Base-by-base conservation (phyloP, 352 stramenopile genomes). In the Globisporangium spiculum region DNA sequence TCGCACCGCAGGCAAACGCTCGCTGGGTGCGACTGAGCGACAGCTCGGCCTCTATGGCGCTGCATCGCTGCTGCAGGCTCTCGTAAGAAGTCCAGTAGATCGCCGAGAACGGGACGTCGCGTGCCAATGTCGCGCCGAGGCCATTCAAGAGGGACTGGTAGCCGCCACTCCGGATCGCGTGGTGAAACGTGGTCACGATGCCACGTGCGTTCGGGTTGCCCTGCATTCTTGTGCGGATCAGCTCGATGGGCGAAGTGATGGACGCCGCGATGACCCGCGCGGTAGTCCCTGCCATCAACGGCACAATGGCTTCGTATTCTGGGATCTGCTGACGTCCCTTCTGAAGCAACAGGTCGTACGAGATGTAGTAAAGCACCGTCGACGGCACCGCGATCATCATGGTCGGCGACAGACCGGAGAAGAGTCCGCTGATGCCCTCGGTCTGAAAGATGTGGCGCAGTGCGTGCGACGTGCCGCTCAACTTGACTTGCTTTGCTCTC, bases 61-160 rank as follows among this genome's bases (percentile, higher is more conserved):
- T 53, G 36, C 65, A 64, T 5, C 84, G 52, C 3, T 65, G 66
- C 69, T 91, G 79, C 8, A 96, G 84, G 20, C 80, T 70, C 76
- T 99, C 96, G 66, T 98, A 94, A 34, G 78, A 89, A 8, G 90
- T 86, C 94, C 94, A 99, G 72, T 99, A 99, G 41, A 99, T 92
- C 0, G 91, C 95, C 8, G 81, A 96, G 70, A 99, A 99, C 4
- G 96, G 96, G 7, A 99, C 91, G 78, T 99, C 97, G 48, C 96
- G 82, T 41, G 91, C 92, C 48, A 99, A 76, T 10, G 94, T 98
- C 6, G 96, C 92, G 18, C 69, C 80, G 24, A 98, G 76, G 20
- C 97, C 96, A 34, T 85, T 81, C 70, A 96, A 88, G 8, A 98
- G 72, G 18, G 90, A 91, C 20, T 70, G 63, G 56, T 94, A 80